Evolutionary conservation across 352 stramenopile species (phyloP), one percentile per base, ranked within the genome.

Genomic region (Lagenidium giganteum): DNA sequence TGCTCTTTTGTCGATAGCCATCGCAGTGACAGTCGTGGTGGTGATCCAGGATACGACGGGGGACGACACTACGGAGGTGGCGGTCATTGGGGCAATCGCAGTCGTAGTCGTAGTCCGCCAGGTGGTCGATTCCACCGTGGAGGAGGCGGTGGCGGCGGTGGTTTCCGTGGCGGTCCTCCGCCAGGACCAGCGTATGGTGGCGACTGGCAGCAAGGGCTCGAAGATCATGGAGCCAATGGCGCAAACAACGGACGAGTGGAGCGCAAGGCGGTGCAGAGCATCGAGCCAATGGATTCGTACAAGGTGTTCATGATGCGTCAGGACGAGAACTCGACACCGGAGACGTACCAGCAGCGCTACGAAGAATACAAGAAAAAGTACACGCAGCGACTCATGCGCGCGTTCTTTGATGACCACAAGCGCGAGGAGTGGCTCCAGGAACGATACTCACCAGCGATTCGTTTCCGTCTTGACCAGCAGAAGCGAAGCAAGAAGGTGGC

Each of bases 301-400:
- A 93, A 93, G 46, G 71, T 86, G 12, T 93, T 87, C 49, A 93
- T 93, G 77, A 93, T 93, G 80, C 77, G 73, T 8, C 80, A 93
- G 57, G 79, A 83, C 36, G 80, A 93, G 48, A 82, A 90, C 45
- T 62, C 61, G 37, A 73, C 77, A 3, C 80, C 80, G 5, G 80
- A 93, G 58, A 83, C 79, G 18, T 93, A 89, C 36, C 75, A 89
- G 50, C 77, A 93, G 37, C 75, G 80, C 26, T 93, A 93, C 57
- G 80, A 93, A 39, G 80, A 93, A 47, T 93, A 93, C 67, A 93
- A 90, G 61, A 93, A 93, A 57, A 88, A 88, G 36, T 85, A 90
- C 55, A 59, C 79, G 38, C 78, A 90, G 54, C 72, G 73, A 0
- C 45, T 89, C 17, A 67, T 88, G 54, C 77, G 78, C 17, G 70